A percentile compares a stretch with the other conserved stretches of the same genome.
These are phyloP conservation scores for Hebeloma cylindrosporum DNA, from an alignment of 768 basidiomycete species.

Conservation along the genomic window DNA sequence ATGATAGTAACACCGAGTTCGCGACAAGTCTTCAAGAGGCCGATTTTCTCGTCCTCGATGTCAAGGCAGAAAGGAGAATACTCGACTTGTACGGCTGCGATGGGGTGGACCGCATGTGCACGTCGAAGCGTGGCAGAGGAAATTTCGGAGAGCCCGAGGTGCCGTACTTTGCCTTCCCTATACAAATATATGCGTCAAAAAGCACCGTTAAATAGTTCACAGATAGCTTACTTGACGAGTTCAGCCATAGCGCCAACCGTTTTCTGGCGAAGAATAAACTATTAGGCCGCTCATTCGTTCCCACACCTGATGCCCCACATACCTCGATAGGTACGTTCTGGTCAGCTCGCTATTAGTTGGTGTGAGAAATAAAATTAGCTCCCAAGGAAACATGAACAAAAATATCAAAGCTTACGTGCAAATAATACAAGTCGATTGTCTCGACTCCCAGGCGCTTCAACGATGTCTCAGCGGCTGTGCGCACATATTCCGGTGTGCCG, in stretches of 20 bases:
- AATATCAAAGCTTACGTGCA: conserved; percentile 33
- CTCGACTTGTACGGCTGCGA: conserved; percentile 50
- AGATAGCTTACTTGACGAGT: conserved; percentile 42
- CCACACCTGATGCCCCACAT: conserved; percentile 3
- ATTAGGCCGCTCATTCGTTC: background rate
- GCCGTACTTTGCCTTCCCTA: conserved; percentile 43
- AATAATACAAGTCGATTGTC: conserved; percentile 46
- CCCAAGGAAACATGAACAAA: no score
- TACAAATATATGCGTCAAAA: background rate
- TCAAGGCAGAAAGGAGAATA: conserved; percentile 52
- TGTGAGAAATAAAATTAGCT: no score
- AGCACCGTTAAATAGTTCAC: background rate
- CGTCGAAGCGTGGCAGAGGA: conserved; percentile 47
- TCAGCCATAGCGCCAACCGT: conserved; percentile 51
- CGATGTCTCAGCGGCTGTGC: conserved; percentile 36
- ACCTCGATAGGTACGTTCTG: conserved; percentile 46
- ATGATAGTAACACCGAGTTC: conserved; percentile 50
- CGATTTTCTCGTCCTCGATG: conserved; percentile 44
- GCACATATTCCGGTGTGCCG: conserved; percentile 40
- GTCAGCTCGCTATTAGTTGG: conserved; percentile 44
- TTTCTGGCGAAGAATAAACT: conserved; percentile 20
- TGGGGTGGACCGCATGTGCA: conserved; percentile 50
- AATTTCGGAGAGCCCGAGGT: conserved; percentile 55
- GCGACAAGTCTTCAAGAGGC: conserved; percentile 40
- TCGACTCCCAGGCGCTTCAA: conserved; percentile 42